These are phyloP conservation scores for Arthrobotrys iridis DNA, from an alignment of 2,329 filamentous ascomycete genomes.

Conservation along the genomic window DNA sequence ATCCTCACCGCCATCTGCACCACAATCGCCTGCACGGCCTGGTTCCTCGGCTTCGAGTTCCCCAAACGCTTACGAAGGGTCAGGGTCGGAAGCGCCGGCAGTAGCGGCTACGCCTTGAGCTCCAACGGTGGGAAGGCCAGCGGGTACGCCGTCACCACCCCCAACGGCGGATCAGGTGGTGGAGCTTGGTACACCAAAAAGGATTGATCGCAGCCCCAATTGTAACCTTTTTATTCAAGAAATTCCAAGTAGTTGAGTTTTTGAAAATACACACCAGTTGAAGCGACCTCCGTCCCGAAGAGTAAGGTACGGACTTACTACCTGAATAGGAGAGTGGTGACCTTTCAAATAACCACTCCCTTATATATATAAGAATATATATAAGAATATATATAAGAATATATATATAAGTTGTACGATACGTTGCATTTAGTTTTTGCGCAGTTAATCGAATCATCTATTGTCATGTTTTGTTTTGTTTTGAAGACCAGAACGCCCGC, in stretches of 20 bases:
- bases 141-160: background rate
- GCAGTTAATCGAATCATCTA: background rate
- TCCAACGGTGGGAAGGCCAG: conserved; percentile 5
- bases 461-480: background rate
- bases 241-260: too few species aligned
- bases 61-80: conserved; percentile 48
- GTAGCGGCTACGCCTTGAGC: conserved; percentile 36
- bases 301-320: too few species aligned
- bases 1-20: conserved; percentile 53
- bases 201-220: conserved; percentile 10
- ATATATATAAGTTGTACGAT: conserved; percentile 16
- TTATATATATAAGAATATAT: too few species aligned
- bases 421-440: background rate
- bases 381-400: too few species aligned
- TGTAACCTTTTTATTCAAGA: too few species aligned
- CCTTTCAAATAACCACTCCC: too few species aligned
- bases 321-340: too few species aligned
- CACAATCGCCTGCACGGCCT: conserved; percentile 47
- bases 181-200: conserved; percentile 52
- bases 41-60: conserved; percentile 54
- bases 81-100: conserved; percentile 25
- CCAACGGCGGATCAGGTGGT: conserved; percentile 15
- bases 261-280: too few species aligned
- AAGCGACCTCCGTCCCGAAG: too few species aligned
- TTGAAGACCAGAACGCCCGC: conserved; percentile 34